These are phyloP conservation scores for Saccharomyces mikatae DNA, from an alignment of 805 yeast genomes.

Conservation along the genomic window DNA sequence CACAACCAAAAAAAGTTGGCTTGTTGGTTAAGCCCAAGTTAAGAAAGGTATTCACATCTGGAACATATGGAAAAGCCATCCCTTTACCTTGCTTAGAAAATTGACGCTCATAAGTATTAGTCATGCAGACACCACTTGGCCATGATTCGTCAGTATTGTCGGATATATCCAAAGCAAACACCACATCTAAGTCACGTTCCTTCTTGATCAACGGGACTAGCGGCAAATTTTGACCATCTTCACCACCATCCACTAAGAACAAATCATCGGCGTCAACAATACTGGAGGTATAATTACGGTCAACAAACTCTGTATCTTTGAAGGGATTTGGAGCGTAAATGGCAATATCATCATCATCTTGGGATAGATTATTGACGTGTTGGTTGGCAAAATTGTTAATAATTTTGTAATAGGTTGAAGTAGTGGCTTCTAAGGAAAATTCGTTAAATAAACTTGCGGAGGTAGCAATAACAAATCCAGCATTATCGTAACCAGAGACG, in stretches of 20 bases:
- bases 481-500: conserved; percentile 65
- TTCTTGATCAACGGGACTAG: conserved; percentile 53
- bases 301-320: conserved; percentile 32
- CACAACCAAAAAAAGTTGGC: conserved; percentile 82
- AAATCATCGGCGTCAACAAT: conserved; percentile 38
- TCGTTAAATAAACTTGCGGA: conserved; percentile 76
- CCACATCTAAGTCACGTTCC: conserved; percentile 51
- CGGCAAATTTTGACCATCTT: conserved; percentile 57
- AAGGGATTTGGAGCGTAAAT: conserved; percentile 68
- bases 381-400: conserved; percentile 33
- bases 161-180: conserved; percentile 59
- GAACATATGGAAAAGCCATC: conserved; percentile 73
- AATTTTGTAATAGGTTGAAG: conserved; percentile 39
- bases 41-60: conserved; percentile 55
- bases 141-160: conserved; percentile 52
- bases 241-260: conserved; percentile 65
- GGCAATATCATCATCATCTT: conserved; percentile 60
- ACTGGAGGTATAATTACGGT: conserved; percentile 28
- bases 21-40: conserved; percentile 51
- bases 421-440: conserved; percentile 45
- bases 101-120: conserved; percentile 51
- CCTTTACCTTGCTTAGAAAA: conserved; percentile 45
- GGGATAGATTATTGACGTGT: conserved; percentile 40
- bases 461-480: conserved; percentile 75
- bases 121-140: conserved; percentile 63